phyloP scores from a whole-genome alignment of 169 alveolate species.

The Ichthyophthirius multifiliis region DNA sequence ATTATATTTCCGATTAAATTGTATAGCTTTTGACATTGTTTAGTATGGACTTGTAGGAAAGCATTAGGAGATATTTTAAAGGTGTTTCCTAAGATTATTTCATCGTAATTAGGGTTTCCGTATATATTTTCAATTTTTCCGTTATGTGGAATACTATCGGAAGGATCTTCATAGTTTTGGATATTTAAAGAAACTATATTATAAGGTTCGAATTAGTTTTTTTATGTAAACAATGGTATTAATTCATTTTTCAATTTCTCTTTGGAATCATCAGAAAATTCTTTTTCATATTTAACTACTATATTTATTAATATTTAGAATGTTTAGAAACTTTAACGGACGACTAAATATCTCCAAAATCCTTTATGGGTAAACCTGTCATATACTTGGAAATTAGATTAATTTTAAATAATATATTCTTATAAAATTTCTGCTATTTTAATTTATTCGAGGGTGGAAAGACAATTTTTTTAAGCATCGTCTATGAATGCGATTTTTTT shows the following conservation, averaged over 20 bases:
- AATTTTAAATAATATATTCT: conserved; percentile 16
- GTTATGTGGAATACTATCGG: not conserved
- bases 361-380: conserved; percentile 48
- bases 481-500: conserved; percentile 48
- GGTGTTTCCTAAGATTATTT: conserved; percentile 7
- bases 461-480: conserved; percentile 23
- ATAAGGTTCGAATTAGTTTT: not conserved
- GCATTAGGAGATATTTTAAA: conserved; percentile 61
- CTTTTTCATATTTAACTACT: not conserved
- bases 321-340: conserved; percentile 50
- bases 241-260: not conserved
- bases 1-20: conserved; percentile 30
- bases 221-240: not conserved
- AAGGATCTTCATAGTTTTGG: not conserved
- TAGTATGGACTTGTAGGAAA: conserved; percentile 61
- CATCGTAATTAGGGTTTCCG: not conserved
- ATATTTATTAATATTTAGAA: conserved; percentile 42
- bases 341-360: conserved; percentile 46
- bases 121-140: not conserved
- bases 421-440: conserved; percentile 42
- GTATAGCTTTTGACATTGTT: conserved; percentile 46
- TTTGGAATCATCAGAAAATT: not conserved
- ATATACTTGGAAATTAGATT: conserved; percentile 33
- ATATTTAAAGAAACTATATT: not conserved
- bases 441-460: conserved; percentile 37